These are phyloP conservation scores for Ophiocordyceps robertsii DNA, from an alignment of 2,329 filamentous ascomycete genomes.

Conservation along the genomic window DNA sequence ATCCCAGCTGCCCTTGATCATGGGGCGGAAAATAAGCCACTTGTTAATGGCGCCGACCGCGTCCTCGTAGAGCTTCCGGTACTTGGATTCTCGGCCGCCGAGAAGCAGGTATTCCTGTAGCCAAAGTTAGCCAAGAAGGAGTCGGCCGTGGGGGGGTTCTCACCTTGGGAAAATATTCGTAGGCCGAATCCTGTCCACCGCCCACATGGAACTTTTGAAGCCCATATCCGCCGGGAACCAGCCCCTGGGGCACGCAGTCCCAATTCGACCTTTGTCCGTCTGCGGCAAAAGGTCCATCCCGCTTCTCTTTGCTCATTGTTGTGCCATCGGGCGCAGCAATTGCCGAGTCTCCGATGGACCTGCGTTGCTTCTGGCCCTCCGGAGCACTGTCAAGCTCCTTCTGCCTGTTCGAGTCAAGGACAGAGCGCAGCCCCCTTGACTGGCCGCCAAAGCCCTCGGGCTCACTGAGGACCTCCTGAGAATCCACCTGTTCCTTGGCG, in stretches of 20 bases:
- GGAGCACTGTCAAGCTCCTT: neutral
- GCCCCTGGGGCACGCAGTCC: conserved; percentile 46
- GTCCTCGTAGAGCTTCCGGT: conserved; percentile 57
- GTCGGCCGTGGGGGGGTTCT: neutral
- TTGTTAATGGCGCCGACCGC: conserved; percentile 55
- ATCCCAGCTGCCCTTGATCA: conserved; percentile 53
- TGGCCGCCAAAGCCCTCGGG: conserved; percentile 13
- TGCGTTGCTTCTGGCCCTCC: conserved; percentile 3
- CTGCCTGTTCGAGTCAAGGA: conserved; percentile 1
- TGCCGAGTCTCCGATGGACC: neutral
- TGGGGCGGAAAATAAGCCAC: conserved; percentile 64
- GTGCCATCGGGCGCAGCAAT: neutral
- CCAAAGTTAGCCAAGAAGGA: conserved; percentile 6
- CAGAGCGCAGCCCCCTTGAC: neutral
- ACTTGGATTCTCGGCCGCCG: conserved; percentile 60
- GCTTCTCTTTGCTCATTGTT: neutral
- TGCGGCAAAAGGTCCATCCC: conserved; percentile 16
- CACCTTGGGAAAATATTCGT: conserved; percentile 56
- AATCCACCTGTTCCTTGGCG: conserved; percentile 22
- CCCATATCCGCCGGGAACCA: conserved; percentile 33
- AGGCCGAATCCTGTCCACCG: conserved; percentile 55
- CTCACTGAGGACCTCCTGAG: conserved; percentile 12
- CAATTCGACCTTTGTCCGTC: conserved; percentile 20
- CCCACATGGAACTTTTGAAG: conserved; percentile 44
- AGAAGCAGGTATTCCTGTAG: conserved; percentile 57